A percentile compares a stretch with the other conserved stretches of the same genome.
Conservation (phyloP, 371 early-diverging fungal species). For the Capniomyces stellatus region DNA sequence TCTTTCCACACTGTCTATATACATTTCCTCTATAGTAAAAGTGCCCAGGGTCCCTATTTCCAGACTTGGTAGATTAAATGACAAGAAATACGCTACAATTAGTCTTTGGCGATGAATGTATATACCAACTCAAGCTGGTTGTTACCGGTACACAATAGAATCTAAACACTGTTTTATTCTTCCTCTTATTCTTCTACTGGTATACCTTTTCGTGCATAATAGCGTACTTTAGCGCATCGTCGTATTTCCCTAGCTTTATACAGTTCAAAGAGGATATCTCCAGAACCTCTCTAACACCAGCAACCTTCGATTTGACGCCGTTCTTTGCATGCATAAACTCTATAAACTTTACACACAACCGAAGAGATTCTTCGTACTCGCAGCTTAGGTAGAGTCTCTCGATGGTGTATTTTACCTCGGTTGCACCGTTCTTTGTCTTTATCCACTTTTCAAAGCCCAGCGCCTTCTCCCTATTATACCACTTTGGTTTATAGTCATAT, state of each 20-base stretch:
- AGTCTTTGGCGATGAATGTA: no score
- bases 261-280: constrained; percentile 13
- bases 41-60: constrained; percentile 1
- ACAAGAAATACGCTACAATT: no score
- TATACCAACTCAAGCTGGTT: no score
- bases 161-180: no score
- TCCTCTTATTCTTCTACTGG: no score
- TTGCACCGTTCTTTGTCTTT: constrained; percentile 7
- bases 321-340: not conserved
- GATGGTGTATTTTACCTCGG: constrained; percentile 14
- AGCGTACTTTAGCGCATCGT: constrained; percentile 9
- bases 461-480: constrained; percentile 12
- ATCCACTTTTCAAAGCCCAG: constrained; percentile 6
- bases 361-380: constrained; percentile 1
- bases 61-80: constrained; percentile 14
- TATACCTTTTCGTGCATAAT: constrained; percentile 11
- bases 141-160: no score
- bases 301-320: constrained; percentile 4
- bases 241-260: constrained; percentile 5
- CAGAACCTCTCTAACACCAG: constrained; percentile 16
- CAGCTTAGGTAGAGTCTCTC: constrained; percentile 14
- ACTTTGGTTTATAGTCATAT: not conserved
- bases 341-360: constrained; percentile 10
- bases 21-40: constrained; percentile 2
- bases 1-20: not conserved